These are phyloP conservation scores for Cyclostephanos invisitatus DNA, from an alignment of 108 stramenopile genomes.

Conservation along the genomic window DNA sequence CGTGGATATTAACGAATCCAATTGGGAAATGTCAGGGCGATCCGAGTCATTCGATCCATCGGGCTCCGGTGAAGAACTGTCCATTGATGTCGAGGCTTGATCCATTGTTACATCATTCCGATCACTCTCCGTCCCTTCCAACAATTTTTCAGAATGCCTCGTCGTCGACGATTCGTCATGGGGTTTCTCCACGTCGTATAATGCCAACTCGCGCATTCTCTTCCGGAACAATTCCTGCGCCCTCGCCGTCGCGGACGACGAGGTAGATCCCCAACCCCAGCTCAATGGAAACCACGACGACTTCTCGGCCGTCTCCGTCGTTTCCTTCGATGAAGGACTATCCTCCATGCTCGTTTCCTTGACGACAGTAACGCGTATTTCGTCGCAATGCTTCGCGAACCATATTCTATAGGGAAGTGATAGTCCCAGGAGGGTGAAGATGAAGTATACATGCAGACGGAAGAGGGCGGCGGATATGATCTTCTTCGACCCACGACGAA, in stretches of 20 bases:
- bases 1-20: background rate
- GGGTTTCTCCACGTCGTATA: constrained; percentile 38
- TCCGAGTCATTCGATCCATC: background rate
- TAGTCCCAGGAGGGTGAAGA: constrained; percentile 69
- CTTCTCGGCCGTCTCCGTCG: constrained; percentile 14
- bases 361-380: constrained; percentile 75
- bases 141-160: background rate
- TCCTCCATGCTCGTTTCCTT: constrained; percentile 63
- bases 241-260: constrained; percentile 22
- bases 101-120: background rate
- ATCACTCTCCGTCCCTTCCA: background rate
- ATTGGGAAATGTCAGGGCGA: background rate
- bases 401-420: constrained; percentile 84
- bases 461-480: constrained; percentile 51
- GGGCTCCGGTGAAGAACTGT: background rate
- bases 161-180: background rate
- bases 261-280: constrained; percentile 20
- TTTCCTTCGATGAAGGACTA: constrained; percentile 4
- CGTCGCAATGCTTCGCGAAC: constrained; percentile 85
- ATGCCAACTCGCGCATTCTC: constrained; percentile 48
- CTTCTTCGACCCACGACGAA: constrained; percentile 22
- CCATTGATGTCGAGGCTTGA: background rate
- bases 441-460: constrained; percentile 62
- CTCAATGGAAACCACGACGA: constrained; percentile 38
- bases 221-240: constrained; percentile 44